Evolutionary conservation across 1,139 yeast genomes (phyloP).

Genomic region (Lizanozyma gosingica): DNA sequence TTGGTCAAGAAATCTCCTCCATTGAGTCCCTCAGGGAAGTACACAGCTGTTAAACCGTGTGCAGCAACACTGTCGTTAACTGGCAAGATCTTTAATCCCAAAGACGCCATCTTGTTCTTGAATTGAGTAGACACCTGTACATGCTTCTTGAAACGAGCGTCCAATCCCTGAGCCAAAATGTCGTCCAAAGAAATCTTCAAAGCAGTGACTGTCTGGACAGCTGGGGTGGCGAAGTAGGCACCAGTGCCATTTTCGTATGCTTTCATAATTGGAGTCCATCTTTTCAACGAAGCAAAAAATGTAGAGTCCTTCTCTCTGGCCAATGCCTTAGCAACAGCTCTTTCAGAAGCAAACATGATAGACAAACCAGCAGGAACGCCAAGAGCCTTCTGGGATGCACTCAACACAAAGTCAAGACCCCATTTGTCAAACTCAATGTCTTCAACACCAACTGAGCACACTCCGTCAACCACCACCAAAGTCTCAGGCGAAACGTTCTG

Average conservation of each 20-base stretch:
- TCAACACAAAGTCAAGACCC: constrained; percentile 82
- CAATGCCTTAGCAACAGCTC: constrained; percentile 62
- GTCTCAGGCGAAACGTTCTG: constrained; percentile 68
- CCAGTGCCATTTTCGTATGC: constrained; percentile 78
- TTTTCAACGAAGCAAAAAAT: constrained; percentile 67
- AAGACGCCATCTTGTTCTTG: constrained; percentile 43
- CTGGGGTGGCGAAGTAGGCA: constrained; percentile 91
- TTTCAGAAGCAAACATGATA: constrained; percentile 62
- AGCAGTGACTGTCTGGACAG: constrained; percentile 80
- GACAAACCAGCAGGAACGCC: constrained; percentile 94
- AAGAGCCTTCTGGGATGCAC: constrained; percentile 93
- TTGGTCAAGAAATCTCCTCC: constrained; percentile 52
- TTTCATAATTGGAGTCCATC: constrained; percentile 86
- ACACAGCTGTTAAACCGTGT: constrained; percentile 81
- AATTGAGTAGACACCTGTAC: constrained; percentile 53
- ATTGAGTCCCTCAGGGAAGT: constrained; percentile 68
- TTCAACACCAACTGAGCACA: constrained; percentile 90
- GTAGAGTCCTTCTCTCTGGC: constrained; percentile 48
- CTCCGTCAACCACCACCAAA: constrained; percentile 83
- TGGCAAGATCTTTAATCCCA: constrained; percentile 68
- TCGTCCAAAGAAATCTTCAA: constrained; percentile 70
- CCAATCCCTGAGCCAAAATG: constrained; percentile 53
- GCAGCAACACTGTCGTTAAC: constrained; percentile 57
- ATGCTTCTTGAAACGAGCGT: constrained; percentile 57
- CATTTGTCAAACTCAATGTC: constrained; percentile 77